Evolutionary conservation across 257 asterid species (phyloP), one percentile per base, ranked within the genome.

Genomic region (Mentha longifolia): DNA sequence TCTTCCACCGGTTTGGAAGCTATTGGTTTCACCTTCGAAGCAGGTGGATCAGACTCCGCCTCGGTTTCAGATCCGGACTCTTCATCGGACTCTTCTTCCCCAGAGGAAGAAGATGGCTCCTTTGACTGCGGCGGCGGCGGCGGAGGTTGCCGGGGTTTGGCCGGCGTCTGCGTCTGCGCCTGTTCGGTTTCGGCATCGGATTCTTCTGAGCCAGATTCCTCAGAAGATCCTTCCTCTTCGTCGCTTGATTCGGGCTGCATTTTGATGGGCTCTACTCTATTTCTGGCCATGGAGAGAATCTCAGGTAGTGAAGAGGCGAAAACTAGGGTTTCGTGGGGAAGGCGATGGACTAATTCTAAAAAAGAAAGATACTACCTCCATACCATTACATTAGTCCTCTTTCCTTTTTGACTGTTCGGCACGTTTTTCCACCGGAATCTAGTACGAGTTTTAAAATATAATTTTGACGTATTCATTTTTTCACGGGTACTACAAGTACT

Each of bases 11-110:
- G 84, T 43, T 74, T 83, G 12, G 83, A 70, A 3, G 78, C 81
- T 13, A 79, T 16, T 5, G 88, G 76, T 45, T 58, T 79, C 10
- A 75, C 74, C 6, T 41, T 70, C 12, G 45, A 74, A 37, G 75
- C 79, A 5, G 82, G 58, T 45, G 54, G 62, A 56, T 83, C 77
- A 12, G 81, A 46, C 1, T 71, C 85, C 3, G 85, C 37, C 4
- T 81, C 86, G 6, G 92, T 15, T 7, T 82, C 90, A 13, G 88
- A 81, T 17, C 75, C 87, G 8, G 91, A 78, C 0, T 72, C 87
- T 13, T 60, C 81, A 0, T 68, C 76, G 10, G 91, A 84, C 25
- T 22, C 25, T 22, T 22, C 25, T 22, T 22, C 2, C 25, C 25
- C 25, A 3, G 31, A 28, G 22, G 89, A 79, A 41, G 83, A 62